Conservation (phyloP, 805 yeast genomes). For the Blastobotrys robertii region DNA sequence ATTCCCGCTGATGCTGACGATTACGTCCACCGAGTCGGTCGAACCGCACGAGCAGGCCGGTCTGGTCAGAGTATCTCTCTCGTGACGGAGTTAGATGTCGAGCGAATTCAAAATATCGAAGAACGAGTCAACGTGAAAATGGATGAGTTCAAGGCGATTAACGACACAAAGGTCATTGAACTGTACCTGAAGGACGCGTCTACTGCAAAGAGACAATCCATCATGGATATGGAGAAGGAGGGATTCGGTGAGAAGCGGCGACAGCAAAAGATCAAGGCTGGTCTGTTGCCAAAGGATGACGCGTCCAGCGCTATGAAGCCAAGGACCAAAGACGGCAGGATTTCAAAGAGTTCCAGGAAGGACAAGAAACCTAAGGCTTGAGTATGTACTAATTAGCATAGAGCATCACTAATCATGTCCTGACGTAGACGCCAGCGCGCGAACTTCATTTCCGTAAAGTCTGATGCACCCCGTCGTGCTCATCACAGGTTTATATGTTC, state of each 20-base stretch:
- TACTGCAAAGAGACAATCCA: slow-evolving; percentile 79
- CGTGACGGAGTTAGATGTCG: slow-evolving; percentile 78
- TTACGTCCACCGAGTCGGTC: slow-evolving; percentile 93
- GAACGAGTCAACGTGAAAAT: slow-evolving; percentile 71
- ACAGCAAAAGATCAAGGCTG: slow-evolving; percentile 37
- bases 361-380: not conserved
- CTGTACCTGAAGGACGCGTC: slow-evolving; percentile 60
- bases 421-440: too few species aligned
- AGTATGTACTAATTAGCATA: not conserved
- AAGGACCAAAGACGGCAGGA: slow-evolving; percentile 1
- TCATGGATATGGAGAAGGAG: slow-evolving; percentile 89
- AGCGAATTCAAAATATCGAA: slow-evolving; percentile 76
- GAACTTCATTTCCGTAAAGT: too few species aligned
- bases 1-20: slow-evolving; percentile 96
- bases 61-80: slow-evolving; percentile 74
- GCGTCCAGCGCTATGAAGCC: not conserved
- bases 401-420: not conserved
- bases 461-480: too few species aligned
- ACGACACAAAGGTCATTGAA: slow-evolving; percentile 70
- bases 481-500: too few species aligned
- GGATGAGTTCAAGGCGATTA: slow-evolving; percentile 60
- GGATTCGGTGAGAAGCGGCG: slow-evolving; percentile 61
- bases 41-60: slow-evolving; percentile 98
- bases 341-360: not conserved
- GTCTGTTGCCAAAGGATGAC: not conserved